Evolutionary conservation across 2,329 filamentous ascomycete species (phyloP), one percentile per base, ranked within the genome.

Genomic region (Pseudopyrenochaeta lycopersici): DNA sequence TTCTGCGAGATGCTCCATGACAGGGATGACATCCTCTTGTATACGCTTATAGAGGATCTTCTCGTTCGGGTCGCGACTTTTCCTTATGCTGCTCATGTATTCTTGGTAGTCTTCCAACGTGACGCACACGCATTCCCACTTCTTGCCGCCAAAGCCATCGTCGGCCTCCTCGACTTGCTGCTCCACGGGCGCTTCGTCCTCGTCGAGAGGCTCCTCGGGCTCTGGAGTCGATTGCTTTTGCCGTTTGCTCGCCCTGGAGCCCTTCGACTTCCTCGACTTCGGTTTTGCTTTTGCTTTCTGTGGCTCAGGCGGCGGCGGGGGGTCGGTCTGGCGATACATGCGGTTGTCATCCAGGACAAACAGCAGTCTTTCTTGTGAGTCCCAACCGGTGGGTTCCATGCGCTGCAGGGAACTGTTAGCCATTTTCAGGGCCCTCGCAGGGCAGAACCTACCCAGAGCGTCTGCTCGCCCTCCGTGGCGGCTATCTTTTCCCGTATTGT

Each of bases 321-420:
- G 84, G 54, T 96, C 91, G n/a, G 90, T 92, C 56, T 90, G 83
- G 50, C 93, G 90, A 74, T 99, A 99, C 36, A 99, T 81, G 58
- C 95, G 86, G 67, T 97, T 96, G 73, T 99, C 95, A 66, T 98
- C 94, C 3, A 99, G 84, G 2, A 98, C 88, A 69, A 90, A 96
- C 72, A 98, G 96, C 31, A 88, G 88, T 32, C 92, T 88, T 60
- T 96, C 93, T 41, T 97, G 83, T 18, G 87, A 84, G 74, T 99
- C 95, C 87, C 92, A 98, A 9, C 95, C 95, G 58, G 90, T 88
- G 0, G 90, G 89, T 68, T 94, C 90, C 62, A 95, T 92, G 60
- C 81, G 81, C 82, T 82, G 60, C 39, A 65, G 48, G 36, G 56
- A 48, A 54, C 23, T 49, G 51, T 72, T 45, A 72, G 66, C 50